A percentile compares a stretch with the other conserved stretches of the same genome.
These are phyloP conservation scores for Nothopassalora personata DNA, from an alignment of 2,329 filamentous ascomycete species.

Conservation along the genomic window DNA sequence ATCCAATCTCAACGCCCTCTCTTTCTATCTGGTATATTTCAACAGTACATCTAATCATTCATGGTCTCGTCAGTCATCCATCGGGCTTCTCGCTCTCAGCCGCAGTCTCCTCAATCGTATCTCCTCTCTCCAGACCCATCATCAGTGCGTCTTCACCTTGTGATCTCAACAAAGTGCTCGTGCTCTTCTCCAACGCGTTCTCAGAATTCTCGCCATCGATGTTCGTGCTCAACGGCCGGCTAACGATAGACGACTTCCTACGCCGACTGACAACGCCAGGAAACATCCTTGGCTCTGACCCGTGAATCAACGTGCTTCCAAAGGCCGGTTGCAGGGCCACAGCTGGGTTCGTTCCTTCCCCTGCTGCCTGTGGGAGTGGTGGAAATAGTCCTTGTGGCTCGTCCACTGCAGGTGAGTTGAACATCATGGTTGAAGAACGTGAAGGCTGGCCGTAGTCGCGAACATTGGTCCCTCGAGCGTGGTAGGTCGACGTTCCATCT, in stretches of 20 bases:
- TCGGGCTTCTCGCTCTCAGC: constrained; percentile 9
- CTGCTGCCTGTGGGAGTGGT: constrained; percentile 2
- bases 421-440: constrained; percentile 4
- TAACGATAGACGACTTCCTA: constrained; percentile 26
- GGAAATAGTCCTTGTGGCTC: constrained; percentile 2
- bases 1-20: background rate
- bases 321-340: constrained; percentile 34
- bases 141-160: constrained; percentile 8
- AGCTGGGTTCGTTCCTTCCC: background rate
- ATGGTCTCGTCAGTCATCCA: background rate
- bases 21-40: background rate
- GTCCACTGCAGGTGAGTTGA: constrained; percentile 13
- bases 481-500: constrained; percentile 15
- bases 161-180: constrained; percentile 13
- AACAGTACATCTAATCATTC: background rate
- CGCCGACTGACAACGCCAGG: constrained; percentile 59
- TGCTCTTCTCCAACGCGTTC: constrained; percentile 18
- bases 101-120: constrained; percentile 16
- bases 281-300: constrained; percentile 63
- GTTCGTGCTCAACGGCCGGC: constrained; percentile 4
- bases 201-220: constrained; percentile 3
- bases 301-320: constrained; percentile 44
- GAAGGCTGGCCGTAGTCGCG: constrained; percentile 4
- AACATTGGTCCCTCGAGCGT: constrained; percentile 7
- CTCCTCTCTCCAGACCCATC: constrained; percentile 13